Conservation (phyloP, 768 basidiomycete species). For the Xanthoconium stramineum region DNA sequence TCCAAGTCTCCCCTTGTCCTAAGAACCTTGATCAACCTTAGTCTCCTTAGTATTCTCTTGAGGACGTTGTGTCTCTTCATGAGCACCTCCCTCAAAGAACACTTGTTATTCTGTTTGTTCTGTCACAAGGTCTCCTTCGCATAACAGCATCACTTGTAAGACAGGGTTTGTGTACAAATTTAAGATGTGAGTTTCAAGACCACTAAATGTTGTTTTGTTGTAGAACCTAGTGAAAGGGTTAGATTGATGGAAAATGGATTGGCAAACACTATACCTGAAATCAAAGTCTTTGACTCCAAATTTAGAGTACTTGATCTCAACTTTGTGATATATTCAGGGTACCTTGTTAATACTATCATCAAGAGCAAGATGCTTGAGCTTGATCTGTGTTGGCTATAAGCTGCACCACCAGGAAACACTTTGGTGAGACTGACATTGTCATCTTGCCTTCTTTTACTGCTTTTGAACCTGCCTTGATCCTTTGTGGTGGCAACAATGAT, state of each 20-base stretch:
- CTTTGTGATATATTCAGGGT: slow-evolving; percentile 81
- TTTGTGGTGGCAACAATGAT: slow-evolving; percentile 46
- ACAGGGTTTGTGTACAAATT: slow-evolving; percentile 96
- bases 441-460: slow-evolving; percentile 58
- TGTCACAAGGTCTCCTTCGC: too few relatives aligned
- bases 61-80: too few relatives aligned
- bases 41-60: too few relatives aligned
- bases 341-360: slow-evolving; percentile 58
- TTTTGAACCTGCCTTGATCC: slow-evolving; percentile 75
- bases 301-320: slow-evolving; percentile 97
- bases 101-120: too few relatives aligned
- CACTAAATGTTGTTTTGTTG: slow-evolving; percentile 87
- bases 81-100: too few relatives aligned
- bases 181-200: slow-evolving; percentile 93
- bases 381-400: slow-evolving; percentile 36
- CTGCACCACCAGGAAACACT: background rate
- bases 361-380: slow-evolving; percentile 50
- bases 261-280: slow-evolving; percentile 63
- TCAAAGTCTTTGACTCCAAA: slow-evolving; percentile 99
- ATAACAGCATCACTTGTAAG: too few relatives aligned
- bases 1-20: too few relatives aligned
- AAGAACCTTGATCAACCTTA: too few relatives aligned
- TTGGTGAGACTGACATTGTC: slow-evolving; percentile 36
- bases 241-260: background rate
- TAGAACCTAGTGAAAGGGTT: slow-evolving; percentile 62